Conservation (phyloP, 2,329 filamentous ascomycete genomes). For the Colletotrichum gigasporum region DNA sequence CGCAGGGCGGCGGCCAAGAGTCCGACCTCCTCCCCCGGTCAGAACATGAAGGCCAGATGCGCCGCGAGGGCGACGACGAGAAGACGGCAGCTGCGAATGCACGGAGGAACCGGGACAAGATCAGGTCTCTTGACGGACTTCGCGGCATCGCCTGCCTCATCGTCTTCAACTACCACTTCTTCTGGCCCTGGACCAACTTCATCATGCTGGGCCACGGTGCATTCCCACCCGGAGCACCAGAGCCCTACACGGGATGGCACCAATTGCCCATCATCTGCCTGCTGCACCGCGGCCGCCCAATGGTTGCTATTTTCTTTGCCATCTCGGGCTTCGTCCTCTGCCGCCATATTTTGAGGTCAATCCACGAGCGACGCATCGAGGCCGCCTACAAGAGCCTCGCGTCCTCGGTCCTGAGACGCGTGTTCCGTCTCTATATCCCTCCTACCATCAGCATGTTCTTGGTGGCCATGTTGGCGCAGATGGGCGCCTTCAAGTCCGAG, state of each 20-base stretch:
- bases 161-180: slow-evolving; percentile 54
- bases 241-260: slow-evolving; percentile 43
- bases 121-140: slow-evolving; percentile 50
- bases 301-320: slow-evolving; percentile 55
- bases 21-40: neutral
- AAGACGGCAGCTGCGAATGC: slow-evolving; percentile 6
- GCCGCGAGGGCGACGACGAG: slow-evolving; percentile 23
- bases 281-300: slow-evolving; percentile 49
- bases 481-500: slow-evolving; percentile 47
- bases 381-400: slow-evolving; percentile 47
- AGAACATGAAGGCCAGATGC: slow-evolving; percentile 7
- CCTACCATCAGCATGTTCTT: slow-evolving; percentile 51
- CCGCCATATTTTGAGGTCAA: slow-evolving; percentile 47
- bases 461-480: slow-evolving; percentile 48
- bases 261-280: slow-evolving; percentile 51
- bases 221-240: slow-evolving; percentile 44
- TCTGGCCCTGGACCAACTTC: slow-evolving; percentile 50
- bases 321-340: slow-evolving; percentile 54
- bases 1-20: slow-evolving; percentile 7
- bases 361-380: slow-evolving; percentile 46
- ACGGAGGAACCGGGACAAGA: slow-evolving; percentile 41
- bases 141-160: slow-evolving; percentile 52
- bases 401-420: slow-evolving; percentile 47
- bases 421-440: slow-evolving; percentile 51
- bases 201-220: slow-evolving; percentile 53